Evolutionary conservation across 495 filamentous ascomycete genomes (phyloP).

Genomic region (Hypomontagnella submonticulosa): DNA sequence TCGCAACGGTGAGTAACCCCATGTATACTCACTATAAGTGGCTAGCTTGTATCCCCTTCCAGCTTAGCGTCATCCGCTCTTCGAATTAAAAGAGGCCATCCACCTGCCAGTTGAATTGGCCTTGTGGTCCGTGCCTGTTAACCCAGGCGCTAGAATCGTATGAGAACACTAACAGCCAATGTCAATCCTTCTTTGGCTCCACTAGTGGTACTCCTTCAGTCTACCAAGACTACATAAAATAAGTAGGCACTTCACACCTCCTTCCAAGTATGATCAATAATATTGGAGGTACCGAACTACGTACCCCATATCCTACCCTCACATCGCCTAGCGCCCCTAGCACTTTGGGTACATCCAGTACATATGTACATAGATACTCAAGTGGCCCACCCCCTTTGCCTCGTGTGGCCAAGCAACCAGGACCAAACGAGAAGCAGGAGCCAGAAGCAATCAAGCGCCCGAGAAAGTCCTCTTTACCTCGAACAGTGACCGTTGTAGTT

Average conservation of each 20-base stretch:
- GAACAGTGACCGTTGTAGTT: slow-evolving; percentile 21
- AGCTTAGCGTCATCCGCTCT: slow-evolving; percentile 25
- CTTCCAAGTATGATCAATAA: too few relatives aligned
- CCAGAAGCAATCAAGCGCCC: slow-evolving; percentile 38
- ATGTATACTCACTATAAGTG: slow-evolving; percentile 9
- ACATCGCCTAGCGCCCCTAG: neutral
- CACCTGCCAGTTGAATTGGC: slow-evolving; percentile 23
- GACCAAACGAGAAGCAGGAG: too few relatives aligned
- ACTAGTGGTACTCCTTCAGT: slow-evolving; percentile 1
- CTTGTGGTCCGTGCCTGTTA: slow-evolving; percentile 40
- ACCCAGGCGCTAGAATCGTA: slow-evolving; percentile 34
- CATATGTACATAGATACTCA: neutral
- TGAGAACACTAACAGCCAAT: slow-evolving; percentile 43
- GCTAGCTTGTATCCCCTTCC: slow-evolving; percentile 24
- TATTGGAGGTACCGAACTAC: neutral
- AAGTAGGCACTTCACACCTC: too few relatives aligned
- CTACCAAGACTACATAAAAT: too few relatives aligned
- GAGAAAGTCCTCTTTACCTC: slow-evolving; percentile 38
- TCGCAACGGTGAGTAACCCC: too few relatives aligned
- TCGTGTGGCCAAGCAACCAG: slow-evolving; percentile 33
- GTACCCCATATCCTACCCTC: neutral
- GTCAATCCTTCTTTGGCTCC: slow-evolving; percentile 28
- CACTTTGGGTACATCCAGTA: neutral
- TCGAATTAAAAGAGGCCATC: slow-evolving; percentile 32
- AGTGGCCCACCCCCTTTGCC: slow-evolving; percentile 30